These are phyloP conservation scores for Isochrysis galbana DNA, from an alignment of 78 protist genomes.

Conservation along the genomic window DNA sequence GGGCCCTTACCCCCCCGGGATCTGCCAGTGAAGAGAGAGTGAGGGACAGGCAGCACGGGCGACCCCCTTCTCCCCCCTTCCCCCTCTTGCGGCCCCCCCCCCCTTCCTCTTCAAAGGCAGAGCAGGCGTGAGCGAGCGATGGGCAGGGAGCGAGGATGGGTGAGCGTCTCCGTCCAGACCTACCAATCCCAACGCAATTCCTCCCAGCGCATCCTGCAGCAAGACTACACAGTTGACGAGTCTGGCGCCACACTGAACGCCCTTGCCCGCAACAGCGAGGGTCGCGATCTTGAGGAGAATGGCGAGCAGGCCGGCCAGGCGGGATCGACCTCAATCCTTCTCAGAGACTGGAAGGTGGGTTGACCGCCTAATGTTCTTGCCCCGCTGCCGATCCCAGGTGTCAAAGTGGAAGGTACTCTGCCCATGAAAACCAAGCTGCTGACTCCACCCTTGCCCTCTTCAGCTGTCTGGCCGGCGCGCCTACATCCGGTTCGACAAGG, in stretches of 20 bases:
- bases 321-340: not conserved
- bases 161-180: not conserved
- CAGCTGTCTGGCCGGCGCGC: conserved; percentile 21
- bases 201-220: not conserved
- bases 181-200: not conserved
- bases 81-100: no score
- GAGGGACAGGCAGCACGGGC: no score
- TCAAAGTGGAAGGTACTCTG: no score
- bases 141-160: not conserved
- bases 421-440: not conserved
- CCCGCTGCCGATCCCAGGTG: no score
- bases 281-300: not conserved
- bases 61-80: no score
- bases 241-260: not conserved
- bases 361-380: not conserved
- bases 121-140: no score
- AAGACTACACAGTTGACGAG: conserved; percentile 2
- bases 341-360: not conserved
- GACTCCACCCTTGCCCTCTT: not conserved
- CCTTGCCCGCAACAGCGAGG: not conserved
- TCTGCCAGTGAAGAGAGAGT: no score
- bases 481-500: not conserved
- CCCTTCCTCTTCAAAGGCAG: no score
- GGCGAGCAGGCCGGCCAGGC: not conserved
- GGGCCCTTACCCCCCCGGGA: no score